Evolutionary conservation across 2,329 filamentous ascomycete species (phyloP), one percentile per base, ranked within the genome.

Genomic region (Fusarium multiceps): DNA sequence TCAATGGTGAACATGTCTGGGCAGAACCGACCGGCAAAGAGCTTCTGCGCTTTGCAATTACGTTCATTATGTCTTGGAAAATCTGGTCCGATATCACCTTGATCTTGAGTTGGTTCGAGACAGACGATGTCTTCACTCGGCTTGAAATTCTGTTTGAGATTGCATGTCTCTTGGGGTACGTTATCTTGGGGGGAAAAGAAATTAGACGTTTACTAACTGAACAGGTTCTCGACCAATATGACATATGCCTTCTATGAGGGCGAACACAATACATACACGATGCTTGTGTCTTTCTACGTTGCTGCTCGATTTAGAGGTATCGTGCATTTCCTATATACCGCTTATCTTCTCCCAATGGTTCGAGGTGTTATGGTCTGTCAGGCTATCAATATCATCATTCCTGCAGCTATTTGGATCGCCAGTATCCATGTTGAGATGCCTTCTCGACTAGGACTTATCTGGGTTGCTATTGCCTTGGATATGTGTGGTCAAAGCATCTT

Each of bases 31-130:
- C 82, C 12, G 88, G 85, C 1, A 72, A 83, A 32, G 83, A 87
- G 47, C 78, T 91, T n/a, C 81, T 90, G 21, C 82, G 85, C 28
- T 91, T 90, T 72, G 78, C 83, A 55, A 86, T 90, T 43, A 88
- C 86, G 0, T 90, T 91, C 72, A 85, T 87, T 65, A 84, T 90
- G 79, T 85, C 85, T 30, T 89, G 86, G 84, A 90, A 89, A 72
- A 87, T 90, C 66, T 91, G 88, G 88, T 82, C 81, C 49, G 88
- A 90, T 64, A 81, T 90, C 50, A 82, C 84, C 12, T 73, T 87
- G 23, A 78, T 88, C 11, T 82, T 90, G 60, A 85, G 82, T 61
- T 89, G 88, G 88, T 90, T 90, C 72, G 86, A 90, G 69, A 85
- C 83, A 25, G 86, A 89, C 67, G 89, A 91, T 69, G 83, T 91